These are phyloP conservation scores for Alternaria brassicae DNA, from an alignment of 2,329 filamentous ascomycete genomes.

Conservation along the genomic window DNA sequence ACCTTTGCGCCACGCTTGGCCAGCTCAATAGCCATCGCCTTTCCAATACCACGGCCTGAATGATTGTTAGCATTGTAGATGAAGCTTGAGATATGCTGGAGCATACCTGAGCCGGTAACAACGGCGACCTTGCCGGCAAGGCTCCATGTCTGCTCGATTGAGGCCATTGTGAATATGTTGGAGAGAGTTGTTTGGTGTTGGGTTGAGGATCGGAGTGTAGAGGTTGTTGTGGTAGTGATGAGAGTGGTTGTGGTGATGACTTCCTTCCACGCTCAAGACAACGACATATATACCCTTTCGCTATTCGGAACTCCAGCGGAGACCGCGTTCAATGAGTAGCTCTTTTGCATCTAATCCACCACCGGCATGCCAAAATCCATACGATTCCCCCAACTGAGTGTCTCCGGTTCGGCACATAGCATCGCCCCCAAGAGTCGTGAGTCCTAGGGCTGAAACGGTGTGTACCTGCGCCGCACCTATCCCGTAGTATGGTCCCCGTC, in stretches of 20 bases:
- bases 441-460: slow-evolving; percentile 37
- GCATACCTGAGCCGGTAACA: slow-evolving; percentile 60
- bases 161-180: slow-evolving; percentile 47
- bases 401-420: slow-evolving; percentile 39
- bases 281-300: slow-evolving; percentile 42
- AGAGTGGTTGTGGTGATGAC: slow-evolving; percentile 28
- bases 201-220: background rate
- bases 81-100: background rate
- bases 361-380: slow-evolving; percentile 32
- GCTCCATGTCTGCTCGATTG: slow-evolving; percentile 57
- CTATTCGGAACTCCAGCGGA: slow-evolving; percentile 44
- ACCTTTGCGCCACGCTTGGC: slow-evolving; percentile 70
- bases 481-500: slow-evolving; percentile 29
- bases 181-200: slow-evolving; percentile 23
- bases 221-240: slow-evolving; percentile 21
- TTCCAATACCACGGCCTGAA: slow-evolving; percentile 69
- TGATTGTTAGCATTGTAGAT: slow-evolving; percentile 25
- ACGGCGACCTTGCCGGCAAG: slow-evolving; percentile 63
- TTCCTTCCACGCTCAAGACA: slow-evolving; percentile 22
- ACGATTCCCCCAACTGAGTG: slow-evolving; percentile 33
- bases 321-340: slow-evolving; percentile 33
- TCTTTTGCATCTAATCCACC: slow-evolving; percentile 28
- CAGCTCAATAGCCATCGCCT: slow-evolving; percentile 71
- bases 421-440: slow-evolving; percentile 34
- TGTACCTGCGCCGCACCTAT: slow-evolving; percentile 33